These are phyloP conservation scores for Cryptococcus neoformans DNA, from an alignment of 1,284 basidiomycete genomes.

Conservation along the genomic window DNA sequence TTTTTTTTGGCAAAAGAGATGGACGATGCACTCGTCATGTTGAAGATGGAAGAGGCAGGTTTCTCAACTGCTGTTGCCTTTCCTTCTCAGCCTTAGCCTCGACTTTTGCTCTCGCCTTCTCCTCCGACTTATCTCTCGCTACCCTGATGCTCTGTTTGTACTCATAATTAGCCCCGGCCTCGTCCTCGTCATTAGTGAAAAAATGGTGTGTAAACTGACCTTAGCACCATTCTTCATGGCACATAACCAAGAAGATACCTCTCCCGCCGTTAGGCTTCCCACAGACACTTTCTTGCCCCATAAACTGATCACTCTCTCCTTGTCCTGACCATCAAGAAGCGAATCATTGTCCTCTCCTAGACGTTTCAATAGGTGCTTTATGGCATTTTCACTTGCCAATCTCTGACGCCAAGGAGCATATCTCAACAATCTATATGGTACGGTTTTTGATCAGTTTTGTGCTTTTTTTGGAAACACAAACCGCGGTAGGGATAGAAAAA, in stretches of 20 bases:
- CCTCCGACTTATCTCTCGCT: conserved; percentile 9
- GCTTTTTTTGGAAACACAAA: neutral
- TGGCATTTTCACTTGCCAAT: conserved; percentile 66
- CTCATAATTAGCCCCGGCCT: too few species aligned
- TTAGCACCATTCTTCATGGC: conserved; percentile 32
- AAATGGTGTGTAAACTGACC: conserved; percentile 12
- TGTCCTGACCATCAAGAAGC: conserved; percentile 1
- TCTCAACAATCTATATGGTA: conserved; percentile 57
- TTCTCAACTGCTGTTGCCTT: conserved; percentile 6
- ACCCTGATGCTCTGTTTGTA: conserved; percentile 7
- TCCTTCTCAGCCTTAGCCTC: conserved; percentile 16
- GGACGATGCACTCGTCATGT: neutral
- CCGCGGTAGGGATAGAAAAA: too few species aligned
- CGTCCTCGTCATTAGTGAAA: neutral
- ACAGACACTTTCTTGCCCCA: conserved; percentile 16
- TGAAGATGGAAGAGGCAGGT: conserved; percentile 15
- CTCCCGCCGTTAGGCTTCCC: conserved; percentile 23
- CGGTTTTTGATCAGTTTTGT: neutral
- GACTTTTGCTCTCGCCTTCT: conserved; percentile 5
- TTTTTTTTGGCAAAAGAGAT: neutral
- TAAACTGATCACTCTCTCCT: conserved; percentile 11
- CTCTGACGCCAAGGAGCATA: conserved; percentile 69
- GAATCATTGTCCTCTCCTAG: conserved; percentile 26
- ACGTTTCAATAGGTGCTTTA: conserved; percentile 60
- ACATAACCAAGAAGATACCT: conserved; percentile 30